Evolutionary conservation across 2,329 filamentous ascomycete species (phyloP).

Genomic region (Penicillium rolfsii): DNA sequence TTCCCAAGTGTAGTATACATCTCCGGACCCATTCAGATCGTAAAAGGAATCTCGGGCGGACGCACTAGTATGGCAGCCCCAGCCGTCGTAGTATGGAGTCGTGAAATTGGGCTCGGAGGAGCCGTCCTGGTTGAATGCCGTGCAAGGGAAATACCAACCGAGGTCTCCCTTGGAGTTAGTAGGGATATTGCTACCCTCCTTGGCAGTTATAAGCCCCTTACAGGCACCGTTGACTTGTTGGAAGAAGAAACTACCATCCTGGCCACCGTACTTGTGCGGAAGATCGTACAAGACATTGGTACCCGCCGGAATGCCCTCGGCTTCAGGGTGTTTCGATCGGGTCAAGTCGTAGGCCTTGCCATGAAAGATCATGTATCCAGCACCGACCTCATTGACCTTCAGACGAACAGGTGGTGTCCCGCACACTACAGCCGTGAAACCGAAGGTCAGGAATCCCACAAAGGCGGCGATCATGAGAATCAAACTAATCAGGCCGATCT

Average conservation of each 20-base stretch:
- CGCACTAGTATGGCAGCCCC: constrained; percentile 81
- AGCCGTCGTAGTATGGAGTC: constrained; percentile 76
- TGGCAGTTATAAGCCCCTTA: constrained; percentile 78
- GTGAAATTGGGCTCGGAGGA: constrained; percentile 76
- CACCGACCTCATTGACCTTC: constrained; percentile 77
- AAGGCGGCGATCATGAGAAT: constrained; percentile 84
- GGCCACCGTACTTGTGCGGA: constrained; percentile 78
- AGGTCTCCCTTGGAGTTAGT: constrained; percentile 73
- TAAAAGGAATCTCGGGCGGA: constrained; percentile 76
- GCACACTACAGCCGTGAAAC: constrained; percentile 89
- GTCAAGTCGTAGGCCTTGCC: constrained; percentile 85
- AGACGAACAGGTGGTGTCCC: constrained; percentile 71
- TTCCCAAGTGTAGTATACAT: constrained; percentile 96
- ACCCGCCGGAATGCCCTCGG: constrained; percentile 71
- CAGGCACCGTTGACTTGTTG: constrained; percentile 98
- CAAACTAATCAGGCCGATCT: constrained; percentile 94
- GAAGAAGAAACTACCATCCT: constrained; percentile 95
- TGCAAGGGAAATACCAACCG: constrained; percentile 97
- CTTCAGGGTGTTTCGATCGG: constrained; percentile 75
- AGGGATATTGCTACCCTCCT: constrained; percentile 70
- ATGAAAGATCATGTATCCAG: constrained; percentile 94
- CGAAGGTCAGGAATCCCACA: constrained; percentile 95
- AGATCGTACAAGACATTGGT: constrained; percentile 87
- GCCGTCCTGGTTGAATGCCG: constrained; percentile 89
- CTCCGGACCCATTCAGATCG: constrained; percentile 68